These are phyloP conservation scores for Ceratopteris richardii DNA, from an alignment of 75 land plant genomes.

Conservation along the genomic window DNA sequence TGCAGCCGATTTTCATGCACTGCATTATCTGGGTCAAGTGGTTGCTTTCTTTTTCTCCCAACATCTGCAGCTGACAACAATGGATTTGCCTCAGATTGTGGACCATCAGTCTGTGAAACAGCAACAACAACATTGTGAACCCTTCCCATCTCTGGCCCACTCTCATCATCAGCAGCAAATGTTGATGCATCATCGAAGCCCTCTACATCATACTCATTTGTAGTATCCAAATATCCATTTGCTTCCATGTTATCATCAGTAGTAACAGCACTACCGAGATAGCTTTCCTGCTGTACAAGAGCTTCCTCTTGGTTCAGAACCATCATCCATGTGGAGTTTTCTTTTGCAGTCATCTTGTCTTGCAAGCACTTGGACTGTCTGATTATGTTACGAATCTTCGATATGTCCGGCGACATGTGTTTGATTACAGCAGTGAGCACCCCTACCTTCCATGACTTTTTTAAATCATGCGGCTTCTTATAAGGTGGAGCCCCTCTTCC, in stretches of 20 bases:
- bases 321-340: conserved; percentile 72
- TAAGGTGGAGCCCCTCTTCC: conserved; percentile 75
- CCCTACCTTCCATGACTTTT: conserved; percentile 86
- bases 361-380: conserved; percentile 85
- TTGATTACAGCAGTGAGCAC: conserved; percentile 83
- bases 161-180: conserved; percentile 11
- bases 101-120: no score
- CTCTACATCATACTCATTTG: conserved; percentile 30
- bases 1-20: no score
- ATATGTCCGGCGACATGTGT: conserved; percentile 81
- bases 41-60: no score
- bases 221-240: neutral
- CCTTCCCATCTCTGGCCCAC: neutral
- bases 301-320: conserved; percentile 74
- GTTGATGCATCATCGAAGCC: conserved; percentile 19
- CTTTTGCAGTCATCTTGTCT: conserved; percentile 92
- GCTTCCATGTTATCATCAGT: neutral
- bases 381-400: conserved; percentile 68
- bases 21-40: no score
- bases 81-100: no score
- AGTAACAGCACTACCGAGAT: conserved; percentile 8
- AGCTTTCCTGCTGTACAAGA: conserved; percentile 26
- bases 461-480: conserved; percentile 86
- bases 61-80: no score
- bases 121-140: no score